Evolutionary conservation across 805 yeast genomes (phyloP), one percentile per base, ranked within the genome.

Genomic region (Sugiyamaella lignohabitans): DNA sequence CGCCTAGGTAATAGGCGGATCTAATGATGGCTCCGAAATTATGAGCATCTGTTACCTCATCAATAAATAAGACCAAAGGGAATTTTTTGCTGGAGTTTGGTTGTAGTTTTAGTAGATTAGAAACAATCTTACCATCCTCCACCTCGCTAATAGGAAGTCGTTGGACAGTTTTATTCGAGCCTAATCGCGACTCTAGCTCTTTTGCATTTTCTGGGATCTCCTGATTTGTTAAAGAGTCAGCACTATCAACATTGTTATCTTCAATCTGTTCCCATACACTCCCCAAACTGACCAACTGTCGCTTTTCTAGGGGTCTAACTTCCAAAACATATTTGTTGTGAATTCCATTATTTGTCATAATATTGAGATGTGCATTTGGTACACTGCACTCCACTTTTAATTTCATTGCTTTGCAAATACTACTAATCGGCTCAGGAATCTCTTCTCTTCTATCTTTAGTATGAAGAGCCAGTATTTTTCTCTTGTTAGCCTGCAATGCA

Each of bases 11-110:
- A 65, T 80, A 83, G 0, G 94, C 91, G 2, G 88, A 76, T 59
- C 96, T 69, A 23, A 85, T 65, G 38, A 87, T 78, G 20, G 91
- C 93, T 5, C 96, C 96, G 55, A 86, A 70, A 60, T 87, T 87
- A 61, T 86, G 94, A 0, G 96, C 91, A 62, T 87, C 96, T 11
- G 85, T 78, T 38, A 88, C 72, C 49, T 84, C 87, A 62, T 87
- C 96, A 21, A 87, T 65, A 56, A 74, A 87, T 2, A 87, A 54
- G 0, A 87, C 96, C 16, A 88, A 56, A 2, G 96, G 94, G 55
- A 6, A 38, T 17, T 38, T 38, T n/a, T 20, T 35, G 18, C 11
- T 17, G 11, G 17, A 18, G 20, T 10, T 14, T 5, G 6, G 6
- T 14, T 35, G 20, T 8, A 35, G 6, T 8, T 8, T 27, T 27